Conservation (phyloP, 495 filamentous ascomycete genomes). For the Daldinia grandis region DNA sequence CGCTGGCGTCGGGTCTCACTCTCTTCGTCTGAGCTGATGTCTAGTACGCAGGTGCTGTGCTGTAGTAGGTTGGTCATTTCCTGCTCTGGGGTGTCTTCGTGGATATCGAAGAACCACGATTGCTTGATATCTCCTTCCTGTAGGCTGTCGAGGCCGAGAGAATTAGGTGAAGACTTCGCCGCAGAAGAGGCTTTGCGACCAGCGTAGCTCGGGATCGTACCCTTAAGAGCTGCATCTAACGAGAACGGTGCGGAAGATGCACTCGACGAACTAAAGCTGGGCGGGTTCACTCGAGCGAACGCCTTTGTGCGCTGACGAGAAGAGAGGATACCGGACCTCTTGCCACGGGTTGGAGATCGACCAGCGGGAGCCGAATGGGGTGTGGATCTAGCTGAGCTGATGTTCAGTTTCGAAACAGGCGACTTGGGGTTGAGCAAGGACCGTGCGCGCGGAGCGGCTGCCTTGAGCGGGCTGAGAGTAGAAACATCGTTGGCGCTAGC, state of each 20-base stretch:
- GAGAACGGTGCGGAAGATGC: constrained; percentile 69
- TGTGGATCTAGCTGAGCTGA: constrained; percentile 49
- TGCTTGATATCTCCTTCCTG: constrained; percentile 61
- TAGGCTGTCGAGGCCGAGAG: constrained; percentile 27
- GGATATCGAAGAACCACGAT: constrained; percentile 91
- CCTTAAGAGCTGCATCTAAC: constrained; percentile 78
- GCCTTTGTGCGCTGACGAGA: constrained; percentile 64
- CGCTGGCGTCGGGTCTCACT: constrained; percentile 61
- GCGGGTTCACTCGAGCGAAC: constrained; percentile 69
- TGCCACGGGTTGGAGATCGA: constrained; percentile 67
- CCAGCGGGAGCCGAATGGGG: constrained; percentile 66
- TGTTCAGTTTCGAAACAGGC: constrained; percentile 54
- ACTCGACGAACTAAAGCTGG: constrained; percentile 50
- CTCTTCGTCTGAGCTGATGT: constrained; percentile 78
- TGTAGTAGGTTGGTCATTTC: constrained; percentile 90
- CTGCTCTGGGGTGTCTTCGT: constrained; percentile 90
- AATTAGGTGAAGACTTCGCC: constrained; percentile 31
- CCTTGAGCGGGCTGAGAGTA: constrained; percentile 43
- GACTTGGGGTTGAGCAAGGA: constrained; percentile 57
- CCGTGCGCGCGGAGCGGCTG: constrained; percentile 53
- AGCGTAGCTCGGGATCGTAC: constrained; percentile 67
- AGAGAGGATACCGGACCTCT: constrained; percentile 69
- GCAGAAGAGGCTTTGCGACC: constrained; percentile 41
- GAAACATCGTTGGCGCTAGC: constrained; percentile 47
- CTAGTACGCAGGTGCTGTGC: constrained; percentile 84